Percentiles rank a stretch among this genome's conserved stretches.
These are phyloP conservation scores for Xylaria intraflava DNA, from an alignment of 495 filamentous ascomycete genomes.

Conservation along the genomic window DNA sequence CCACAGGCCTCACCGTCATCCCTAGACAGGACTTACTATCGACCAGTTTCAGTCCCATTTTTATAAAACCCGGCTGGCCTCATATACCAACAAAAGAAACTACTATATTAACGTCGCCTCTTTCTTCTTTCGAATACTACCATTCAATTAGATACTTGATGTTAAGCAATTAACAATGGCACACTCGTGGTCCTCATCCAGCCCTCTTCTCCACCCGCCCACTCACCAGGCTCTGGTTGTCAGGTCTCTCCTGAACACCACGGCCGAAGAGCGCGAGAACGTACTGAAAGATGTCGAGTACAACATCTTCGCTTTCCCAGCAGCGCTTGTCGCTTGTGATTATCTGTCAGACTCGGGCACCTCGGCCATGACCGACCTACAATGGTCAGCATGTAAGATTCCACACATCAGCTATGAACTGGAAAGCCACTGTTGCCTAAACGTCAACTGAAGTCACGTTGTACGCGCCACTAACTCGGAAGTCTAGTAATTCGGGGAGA, in stretches of 20 bases:
- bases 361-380: conserved; percentile 8
- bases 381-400: conserved; percentile 9
- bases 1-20: not conserved
- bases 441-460: not conserved
- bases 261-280: conserved; percentile 2
- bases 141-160: too few species aligned
- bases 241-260: conserved; percentile 1
- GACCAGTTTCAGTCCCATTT: too few species aligned
- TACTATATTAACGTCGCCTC: not conserved
- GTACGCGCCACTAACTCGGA: not conserved
- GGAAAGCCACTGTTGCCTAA: not conserved
- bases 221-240: conserved; percentile 8
- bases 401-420: not conserved
- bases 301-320: conserved; percentile 11
- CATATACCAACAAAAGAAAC: not conserved
- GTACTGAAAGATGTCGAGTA: conserved; percentile 9
- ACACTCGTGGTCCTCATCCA: not conserved
- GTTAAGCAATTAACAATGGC: not conserved
- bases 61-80: not conserved
- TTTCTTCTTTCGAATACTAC: not conserved
- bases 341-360: conserved; percentile 10
- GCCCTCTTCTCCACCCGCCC: not conserved
- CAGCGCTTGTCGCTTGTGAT: conserved; percentile 4
- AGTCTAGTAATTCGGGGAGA: conserved; percentile 3
- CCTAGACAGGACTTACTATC: not conserved